Base-by-base conservation (phyloP, 176 grass and related monocot genomes). In the Lolium perenne region DNA sequence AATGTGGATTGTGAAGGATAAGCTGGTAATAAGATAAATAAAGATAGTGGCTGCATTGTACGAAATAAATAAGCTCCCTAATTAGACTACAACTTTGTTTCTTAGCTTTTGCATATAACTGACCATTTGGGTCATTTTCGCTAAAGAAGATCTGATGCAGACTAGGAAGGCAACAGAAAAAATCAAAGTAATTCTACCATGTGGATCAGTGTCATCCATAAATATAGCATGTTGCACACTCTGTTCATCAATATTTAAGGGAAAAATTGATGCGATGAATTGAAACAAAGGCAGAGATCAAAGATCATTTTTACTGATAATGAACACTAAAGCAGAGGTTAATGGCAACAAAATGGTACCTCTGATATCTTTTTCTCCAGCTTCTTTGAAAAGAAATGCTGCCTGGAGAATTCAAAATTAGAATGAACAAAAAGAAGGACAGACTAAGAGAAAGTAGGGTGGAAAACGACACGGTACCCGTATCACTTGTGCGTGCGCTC, bases 371-470 rank as follows among this genome's bases (percentile, higher is more conserved):
- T 86, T 91, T 89, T 95, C 86, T 11, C 89, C 94, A 77, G 94
- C 94, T 83, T 93, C 94, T 88, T 95, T 95, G 88, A 95, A 95
- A 79, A 93, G 91, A 91, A 91, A 89, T 83, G 91, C 91, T 82
- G 94, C 94, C 94, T 95, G 91, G 17, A 86, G 46, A 86, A 84
- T 84, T 38, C 41, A 87, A 86, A 82, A 78, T 91, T 76, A 87
- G 84, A 92, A 91, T 84, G 10, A 55, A 56, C 50, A 53, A 75
- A 85, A 69, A 48, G 41, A 14, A 1, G 16, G 57, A 67, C 2
- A 14, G 32, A 1, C 68, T 53, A 46, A 54, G 35, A 82, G 66
- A 25, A 21, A 77, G 84, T 40, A 70, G 0, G 32, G 45, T 84
- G 21, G 65, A 41, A 78, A 82, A 86, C 10, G 18, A 51, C 23